Evolutionary conservation across 495 filamentous ascomycete species (phyloP).

Genomic region (Aspergillus mulundensis): DNA sequence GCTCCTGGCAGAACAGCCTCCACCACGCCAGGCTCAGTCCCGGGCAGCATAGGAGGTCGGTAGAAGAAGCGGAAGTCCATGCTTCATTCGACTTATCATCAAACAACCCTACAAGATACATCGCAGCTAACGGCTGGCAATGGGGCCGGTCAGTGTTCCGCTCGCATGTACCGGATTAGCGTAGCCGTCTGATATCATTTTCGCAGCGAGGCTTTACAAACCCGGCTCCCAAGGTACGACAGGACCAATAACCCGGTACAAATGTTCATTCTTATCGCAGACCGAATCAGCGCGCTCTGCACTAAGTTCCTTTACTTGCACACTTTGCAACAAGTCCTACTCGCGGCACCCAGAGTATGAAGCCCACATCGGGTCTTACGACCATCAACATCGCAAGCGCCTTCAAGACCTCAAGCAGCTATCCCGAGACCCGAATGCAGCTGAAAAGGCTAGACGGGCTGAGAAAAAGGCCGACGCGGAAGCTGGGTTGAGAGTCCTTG

Average conservation of each 20-base stretch:
- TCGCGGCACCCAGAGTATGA: slow-evolving; percentile 58
- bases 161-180: neutral
- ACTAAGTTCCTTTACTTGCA: slow-evolving; percentile 81
- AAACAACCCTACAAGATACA: neutral
- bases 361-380: slow-evolving; percentile 58
- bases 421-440: slow-evolving; percentile 53
- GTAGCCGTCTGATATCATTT: neutral
- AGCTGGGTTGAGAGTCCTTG: slow-evolving; percentile 39
- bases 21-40: too few relatives aligned
- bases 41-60: too few relatives aligned
- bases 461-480: slow-evolving; percentile 65
- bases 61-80: neutral
- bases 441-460: slow-evolving; percentile 61
- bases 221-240: slow-evolving; percentile 46
- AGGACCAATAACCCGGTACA: neutral
- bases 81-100: neutral
- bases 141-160: slow-evolving; percentile 12
- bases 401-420: slow-evolving; percentile 61
- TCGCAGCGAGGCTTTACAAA: slow-evolving; percentile 44
- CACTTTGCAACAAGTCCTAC: slow-evolving; percentile 59
- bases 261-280: too few relatives aligned
- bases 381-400: slow-evolving; percentile 60
- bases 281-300: slow-evolving; percentile 86
- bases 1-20: slow-evolving; percentile 3
- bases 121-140: neutral